Evolutionary conservation across 257 asterid genomes (phyloP), one percentile per base, ranked within the genome.

Genomic region (Solanum phureja): DNA sequence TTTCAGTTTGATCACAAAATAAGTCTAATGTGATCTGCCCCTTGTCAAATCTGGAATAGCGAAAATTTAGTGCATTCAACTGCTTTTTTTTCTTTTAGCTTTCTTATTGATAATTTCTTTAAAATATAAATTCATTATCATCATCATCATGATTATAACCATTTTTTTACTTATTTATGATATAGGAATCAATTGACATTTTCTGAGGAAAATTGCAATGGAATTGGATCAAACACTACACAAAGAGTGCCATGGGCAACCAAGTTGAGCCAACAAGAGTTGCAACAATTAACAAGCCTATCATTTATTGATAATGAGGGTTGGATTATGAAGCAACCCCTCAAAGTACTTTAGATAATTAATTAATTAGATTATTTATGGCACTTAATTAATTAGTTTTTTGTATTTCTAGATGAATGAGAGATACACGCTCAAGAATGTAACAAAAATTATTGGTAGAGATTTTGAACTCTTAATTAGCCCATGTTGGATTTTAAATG

Each of bases 241-340:
- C 56, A 68, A 35, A 38, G 87, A 29, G 87, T 82, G 35, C 8
- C 73, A 38, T 87, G 87, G 89, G 3, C 8, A 29, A n/a, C 49
- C 81, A 87, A 82, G 35, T 52, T 87, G 58, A 68, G 83, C 19
- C 46, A 34, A 16, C 40, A 33, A 44, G 87, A 82, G 24, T 33
- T 82, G n/a, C 71, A 66, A 34, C 16, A 75, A 19, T 82, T 87
- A 52, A 87, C 83, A 82, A 87, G 81, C 49, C 33, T 82, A 5
- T 87, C 89, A n/a, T 87, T 77, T 35, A 66, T 66, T 37, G 46
- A 66, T 19, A 44, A 44, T 81, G 86, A 87, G 21, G 89, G 71
- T 5, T 87, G 89, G 87, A 68, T 81, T 40, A 37, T 27, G 64
- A 60, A 34, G 49, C 89, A 62, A 21, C 89, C 71, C n/a, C 35